Evolutionary conservation across 495 filamentous ascomycete species (phyloP).

Genomic region (Aspergillus diversus): DNA sequence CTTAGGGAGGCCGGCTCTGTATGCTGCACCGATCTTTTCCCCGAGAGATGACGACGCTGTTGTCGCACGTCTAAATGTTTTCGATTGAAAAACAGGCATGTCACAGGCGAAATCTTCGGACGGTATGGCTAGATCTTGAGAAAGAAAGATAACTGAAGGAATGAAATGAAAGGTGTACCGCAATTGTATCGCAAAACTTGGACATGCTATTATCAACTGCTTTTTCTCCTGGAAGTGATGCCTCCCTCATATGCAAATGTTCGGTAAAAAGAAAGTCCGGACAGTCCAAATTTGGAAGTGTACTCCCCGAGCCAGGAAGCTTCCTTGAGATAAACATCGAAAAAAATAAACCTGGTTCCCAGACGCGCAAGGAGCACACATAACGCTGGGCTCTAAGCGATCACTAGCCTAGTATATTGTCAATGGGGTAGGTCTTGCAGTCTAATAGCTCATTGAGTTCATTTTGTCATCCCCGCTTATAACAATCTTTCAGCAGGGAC

Average conservation of each 20-base stretch:
- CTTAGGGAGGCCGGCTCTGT: slow-evolving; percentile 68
- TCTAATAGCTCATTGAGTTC: neutral
- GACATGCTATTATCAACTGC: neutral
- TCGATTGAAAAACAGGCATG: slow-evolving; percentile 76
- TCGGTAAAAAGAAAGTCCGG: slow-evolving; percentile 27
- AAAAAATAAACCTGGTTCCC: slow-evolving; percentile 1
- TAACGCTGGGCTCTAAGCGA: neutral
- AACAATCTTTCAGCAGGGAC: neutral
- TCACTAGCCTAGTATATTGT: neutral
- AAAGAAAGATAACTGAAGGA: neutral
- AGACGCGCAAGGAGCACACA: slow-evolving; percentile 3
- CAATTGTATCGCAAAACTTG: no score
- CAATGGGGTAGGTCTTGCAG: neutral
- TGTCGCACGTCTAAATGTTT: slow-evolving; percentile 64
- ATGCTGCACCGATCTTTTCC: slow-evolving; percentile 71
- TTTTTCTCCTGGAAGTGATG: neutral
- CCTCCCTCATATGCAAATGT: neutral
- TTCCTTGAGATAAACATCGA: slow-evolving; percentile 17
- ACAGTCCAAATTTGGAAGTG: slow-evolving; percentile 9
- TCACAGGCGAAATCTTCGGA: slow-evolving; percentile 10
- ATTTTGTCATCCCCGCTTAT: neutral
- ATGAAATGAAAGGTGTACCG: neutral
- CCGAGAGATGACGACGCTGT: slow-evolving; percentile 53
- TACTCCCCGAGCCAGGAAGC: slow-evolving; percentile 14
- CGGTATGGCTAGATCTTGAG: neutral